Conservation (phyloP, 2,329 filamentous ascomycete genomes). For the Dactylellina haptotyla region DNA sequence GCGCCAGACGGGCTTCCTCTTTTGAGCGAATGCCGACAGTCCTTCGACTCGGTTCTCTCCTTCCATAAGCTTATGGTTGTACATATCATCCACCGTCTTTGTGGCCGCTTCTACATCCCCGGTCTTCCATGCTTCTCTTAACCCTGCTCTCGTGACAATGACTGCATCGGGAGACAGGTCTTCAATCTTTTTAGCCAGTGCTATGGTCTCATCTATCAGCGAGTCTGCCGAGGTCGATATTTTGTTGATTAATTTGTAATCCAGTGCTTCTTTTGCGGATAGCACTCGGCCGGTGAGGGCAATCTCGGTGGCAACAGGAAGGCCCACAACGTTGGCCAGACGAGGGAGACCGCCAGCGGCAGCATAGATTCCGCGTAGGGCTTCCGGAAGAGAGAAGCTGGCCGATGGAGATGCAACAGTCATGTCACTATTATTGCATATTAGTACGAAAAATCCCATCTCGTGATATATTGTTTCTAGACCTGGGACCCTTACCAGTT, state of each 20-base stretch:
- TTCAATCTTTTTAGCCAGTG: constrained; percentile 71
- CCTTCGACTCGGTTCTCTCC: constrained; percentile 81
- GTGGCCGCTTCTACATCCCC: constrained; percentile 73
- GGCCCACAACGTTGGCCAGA: constrained; percentile 72
- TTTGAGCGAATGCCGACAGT: constrained; percentile 79
- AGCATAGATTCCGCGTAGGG: constrained; percentile 75
- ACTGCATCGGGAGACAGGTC: constrained; percentile 78
- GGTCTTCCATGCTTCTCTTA: constrained; percentile 78
- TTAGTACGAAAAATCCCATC: no score
- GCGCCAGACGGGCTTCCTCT: constrained; percentile 74
- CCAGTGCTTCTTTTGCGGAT: constrained; percentile 69
- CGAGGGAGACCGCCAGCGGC: constrained; percentile 76
- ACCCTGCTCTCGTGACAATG: constrained; percentile 76
- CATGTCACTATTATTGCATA: constrained; percentile 73
- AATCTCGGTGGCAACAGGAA: constrained; percentile 76
- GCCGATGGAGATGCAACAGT: constrained; percentile 71
- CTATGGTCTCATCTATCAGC: constrained; percentile 70
- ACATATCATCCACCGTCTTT: constrained; percentile 67
- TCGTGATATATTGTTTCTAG: neutral
- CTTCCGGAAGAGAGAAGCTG: constrained; percentile 76
- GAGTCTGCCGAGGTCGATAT: constrained; percentile 66
- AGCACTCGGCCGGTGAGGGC: constrained; percentile 72
- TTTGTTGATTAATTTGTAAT: constrained; percentile 77
- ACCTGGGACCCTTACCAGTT: constrained; percentile 33
- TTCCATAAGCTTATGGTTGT: constrained; percentile 70